These are phyloP conservation scores for Populus trichocarpa DNA, from an alignment of 441 rosid species.

Conservation along the genomic window DNA sequence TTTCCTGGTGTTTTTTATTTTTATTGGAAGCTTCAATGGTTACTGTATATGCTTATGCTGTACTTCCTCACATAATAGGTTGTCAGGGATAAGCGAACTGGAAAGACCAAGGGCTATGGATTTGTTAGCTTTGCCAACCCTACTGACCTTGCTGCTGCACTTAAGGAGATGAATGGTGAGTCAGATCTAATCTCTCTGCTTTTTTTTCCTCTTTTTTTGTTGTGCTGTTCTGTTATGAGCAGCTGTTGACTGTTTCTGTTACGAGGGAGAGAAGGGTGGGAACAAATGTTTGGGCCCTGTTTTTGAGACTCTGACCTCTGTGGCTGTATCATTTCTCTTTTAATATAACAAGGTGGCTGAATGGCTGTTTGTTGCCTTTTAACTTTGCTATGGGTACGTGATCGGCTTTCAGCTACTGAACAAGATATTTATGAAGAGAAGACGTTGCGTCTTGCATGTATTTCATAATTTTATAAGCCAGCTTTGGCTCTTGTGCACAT, in stretches of 20 bases:
- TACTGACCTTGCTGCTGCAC: conserved; percentile 54
- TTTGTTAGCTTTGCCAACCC: conserved; percentile 89
- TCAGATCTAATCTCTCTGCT: neutral
- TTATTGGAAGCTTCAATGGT: neutral
- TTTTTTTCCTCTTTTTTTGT: neutral
- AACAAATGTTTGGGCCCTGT: neutral
- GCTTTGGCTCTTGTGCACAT: too few relatives aligned
- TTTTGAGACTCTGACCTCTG: too few relatives aligned
- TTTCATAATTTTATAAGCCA: too few relatives aligned
- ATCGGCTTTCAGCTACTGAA: too few relatives aligned
- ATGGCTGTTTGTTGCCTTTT: neutral
- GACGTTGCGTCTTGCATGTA: too few relatives aligned
- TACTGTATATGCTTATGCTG: conserved; percentile 1
- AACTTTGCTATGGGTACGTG: neutral
- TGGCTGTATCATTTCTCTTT: neutral
- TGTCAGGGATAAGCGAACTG: conserved; percentile 90
- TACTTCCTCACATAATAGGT: conserved; percentile 41
- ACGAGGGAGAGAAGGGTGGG: neutral
- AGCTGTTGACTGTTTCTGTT: too few relatives aligned
- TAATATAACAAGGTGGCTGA: too few relatives aligned
- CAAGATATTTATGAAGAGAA: too few relatives aligned
- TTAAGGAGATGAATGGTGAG: conserved; percentile 59
- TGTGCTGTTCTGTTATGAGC: neutral
- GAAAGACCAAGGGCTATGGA: conserved; percentile 94
- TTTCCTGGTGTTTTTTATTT: neutral